Evolutionary conservation across 208 protist genomes (phyloP), one percentile per base, ranked within the genome.

Genomic region (Wallacemonas rigidus): DNA sequence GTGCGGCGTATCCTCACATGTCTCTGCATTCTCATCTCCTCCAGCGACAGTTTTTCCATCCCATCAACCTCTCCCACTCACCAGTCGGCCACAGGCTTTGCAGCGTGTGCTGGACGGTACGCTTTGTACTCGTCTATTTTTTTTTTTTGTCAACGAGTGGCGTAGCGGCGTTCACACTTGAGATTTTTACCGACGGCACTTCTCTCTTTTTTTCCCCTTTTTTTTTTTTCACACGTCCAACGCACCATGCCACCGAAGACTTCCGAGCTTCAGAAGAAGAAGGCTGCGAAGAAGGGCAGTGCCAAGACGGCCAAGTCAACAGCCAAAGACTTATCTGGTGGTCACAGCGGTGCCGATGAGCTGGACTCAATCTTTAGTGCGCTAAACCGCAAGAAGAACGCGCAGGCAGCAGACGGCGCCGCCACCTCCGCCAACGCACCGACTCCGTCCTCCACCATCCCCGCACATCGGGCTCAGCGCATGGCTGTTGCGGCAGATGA

Each of bases 271-370:
- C 65, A 57, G 62, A 79, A 74, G 48, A 69, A 68, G 48, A 74
- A 67, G 26, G 57, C 26, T 26, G 26, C 67, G 17, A 79, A 79
- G 69, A 74, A 74, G 62, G 51, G 2, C 62, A 58, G 9, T 5
- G 41, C 60, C 15, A 8, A 8, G 41, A 36, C 60, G n/a, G 26
- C 26, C 60, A 65, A 65, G 17, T 12, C 6, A 14, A 48, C 60
- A 15, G 8, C 60, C 15, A 44, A 51, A 15, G 45, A 14, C 45
- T 6, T 12, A 14, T 6, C 45, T 50, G 45, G 45, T 12, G 12
- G 12, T 14, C 45, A 50, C 8, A 12, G 45, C 12, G 60, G 3
- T 17, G 12, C 40, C 15, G 60, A 65, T 8, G 60, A 65, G 4
- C 40, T 65, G 14, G 39, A 35, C 60, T 15, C 38, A 4, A 65